Percentiles rank a stretch among this genome's conserved stretches.
Evolutionary conservation across 2,329 filamentous ascomycete species (phyloP).

Genomic region (Bipolaris zeicola): DNA sequence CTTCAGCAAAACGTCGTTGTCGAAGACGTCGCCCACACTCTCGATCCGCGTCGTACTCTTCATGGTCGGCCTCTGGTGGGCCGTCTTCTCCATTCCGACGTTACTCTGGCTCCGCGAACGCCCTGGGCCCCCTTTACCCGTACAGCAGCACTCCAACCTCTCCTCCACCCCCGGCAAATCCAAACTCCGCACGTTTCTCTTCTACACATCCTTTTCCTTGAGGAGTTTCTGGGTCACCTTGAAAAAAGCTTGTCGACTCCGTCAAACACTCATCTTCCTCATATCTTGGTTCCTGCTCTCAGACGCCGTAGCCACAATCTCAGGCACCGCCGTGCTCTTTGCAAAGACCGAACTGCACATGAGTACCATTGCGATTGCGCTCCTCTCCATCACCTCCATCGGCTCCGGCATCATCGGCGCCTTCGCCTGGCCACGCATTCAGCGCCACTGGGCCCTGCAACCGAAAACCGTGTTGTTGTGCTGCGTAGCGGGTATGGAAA

Average conservation of each 20-base stretch:
- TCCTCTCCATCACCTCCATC: constrained; percentile 92
- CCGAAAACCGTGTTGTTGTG: constrained; percentile 84
- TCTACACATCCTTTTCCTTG: constrained; percentile 83
- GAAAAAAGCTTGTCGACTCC: constrained; percentile 68
- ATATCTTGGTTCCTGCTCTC: constrained; percentile 89
- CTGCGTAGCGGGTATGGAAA: constrained; percentile 82
- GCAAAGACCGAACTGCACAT: constrained; percentile 90
- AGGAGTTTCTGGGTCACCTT: constrained; percentile 79
- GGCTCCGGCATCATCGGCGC: constrained; percentile 82
- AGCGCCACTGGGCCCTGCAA: constrained; percentile 66
- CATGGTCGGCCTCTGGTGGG: constrained; percentile 86
- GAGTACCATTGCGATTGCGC: constrained; percentile 79
- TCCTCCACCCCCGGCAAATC: constrained; percentile 3
- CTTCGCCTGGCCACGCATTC: constrained; percentile 83
- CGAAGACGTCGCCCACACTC: constrained; percentile 75
- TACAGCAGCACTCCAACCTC: constrained; percentile 17
- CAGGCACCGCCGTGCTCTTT: constrained; percentile 90
- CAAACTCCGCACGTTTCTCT: constrained; percentile 50
- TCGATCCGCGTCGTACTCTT: constrained; percentile 82
- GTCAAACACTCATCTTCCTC: constrained; percentile 77
- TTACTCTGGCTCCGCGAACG: constrained; percentile 82
- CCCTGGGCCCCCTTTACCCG: constrained; percentile 76
- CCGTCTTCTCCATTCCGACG: constrained; percentile 81
- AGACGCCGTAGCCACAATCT: constrained; percentile 90
- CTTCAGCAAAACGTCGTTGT: constrained; percentile 44